Conservation (phyloP, 2,329 filamentous ascomycete species). For the Aspergillus carbonarius region DNA sequence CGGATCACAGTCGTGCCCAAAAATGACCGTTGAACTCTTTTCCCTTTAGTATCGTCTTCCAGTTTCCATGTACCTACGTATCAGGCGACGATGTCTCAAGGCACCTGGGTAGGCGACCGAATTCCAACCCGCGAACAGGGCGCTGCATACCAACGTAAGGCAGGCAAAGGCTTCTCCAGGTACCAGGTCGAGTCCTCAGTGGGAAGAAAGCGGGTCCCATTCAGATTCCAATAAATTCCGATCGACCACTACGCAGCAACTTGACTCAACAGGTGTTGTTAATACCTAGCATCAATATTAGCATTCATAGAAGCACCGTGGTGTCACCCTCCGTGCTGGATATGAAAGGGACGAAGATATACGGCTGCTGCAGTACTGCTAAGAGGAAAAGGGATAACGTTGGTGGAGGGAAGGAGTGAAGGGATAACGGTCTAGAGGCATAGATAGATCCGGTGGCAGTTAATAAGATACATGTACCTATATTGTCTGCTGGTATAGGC, state of each 20-base stretch:
- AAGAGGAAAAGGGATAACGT: background rate
- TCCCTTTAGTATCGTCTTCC: background rate
- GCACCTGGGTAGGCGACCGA: background rate
- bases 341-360: background rate
- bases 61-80: background rate
- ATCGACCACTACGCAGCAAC: conserved; percentile 20
- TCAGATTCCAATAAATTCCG: conserved; percentile 29
- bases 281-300: background rate
- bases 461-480: conserved; percentile 3
- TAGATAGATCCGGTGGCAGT: background rate
- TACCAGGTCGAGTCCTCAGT: background rate
- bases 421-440: background rate
- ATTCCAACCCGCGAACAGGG: conserved; percentile 3
- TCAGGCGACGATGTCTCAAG: background rate
- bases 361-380: background rate
- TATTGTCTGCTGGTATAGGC: background rate
- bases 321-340: background rate
- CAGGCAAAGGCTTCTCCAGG: background rate
- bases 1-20: background rate
- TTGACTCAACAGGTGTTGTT: background rate
- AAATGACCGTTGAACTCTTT: background rate
- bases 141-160: conserved; percentile 8
- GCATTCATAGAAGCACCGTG: conserved; percentile 8
- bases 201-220: conserved; percentile 23
- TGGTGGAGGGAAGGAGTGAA: background rate